These are phyloP conservation scores for Aspergillus sclerotioniger DNA, from an alignment of 495 filamentous ascomycete species.

Conservation along the genomic window DNA sequence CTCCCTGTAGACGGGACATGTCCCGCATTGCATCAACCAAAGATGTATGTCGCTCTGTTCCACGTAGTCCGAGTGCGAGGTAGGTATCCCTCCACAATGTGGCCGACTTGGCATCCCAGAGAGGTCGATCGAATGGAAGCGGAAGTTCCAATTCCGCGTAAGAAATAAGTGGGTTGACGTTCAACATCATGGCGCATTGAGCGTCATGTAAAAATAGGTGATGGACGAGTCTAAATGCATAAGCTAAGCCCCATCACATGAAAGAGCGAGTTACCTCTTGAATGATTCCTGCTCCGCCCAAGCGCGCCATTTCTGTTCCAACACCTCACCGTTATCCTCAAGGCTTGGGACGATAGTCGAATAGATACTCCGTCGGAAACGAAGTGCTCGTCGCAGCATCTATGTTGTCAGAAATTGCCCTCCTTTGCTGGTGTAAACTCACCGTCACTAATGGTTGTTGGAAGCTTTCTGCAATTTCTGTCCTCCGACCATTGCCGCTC, in stretches of 20 bases:
- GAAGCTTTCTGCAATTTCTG: constrained; percentile 66
- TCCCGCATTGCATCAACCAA: constrained; percentile 53
- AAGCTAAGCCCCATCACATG: neutral
- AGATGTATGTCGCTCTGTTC: constrained; percentile 40
- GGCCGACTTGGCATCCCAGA: constrained; percentile 58
- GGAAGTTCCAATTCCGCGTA: constrained; percentile 63
- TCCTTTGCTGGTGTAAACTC: constrained; percentile 16
- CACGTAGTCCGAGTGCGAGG: constrained; percentile 21
- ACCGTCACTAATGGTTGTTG: constrained; percentile 47
- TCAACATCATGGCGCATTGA: constrained; percentile 56
- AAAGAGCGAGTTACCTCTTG: constrained; percentile 42
- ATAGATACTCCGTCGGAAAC: constrained; percentile 43
- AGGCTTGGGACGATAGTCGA: constrained; percentile 37
- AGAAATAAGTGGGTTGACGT: constrained; percentile 56
- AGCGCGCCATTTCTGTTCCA: constrained; percentile 57
- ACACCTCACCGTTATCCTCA: constrained; percentile 43
- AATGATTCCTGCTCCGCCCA: constrained; percentile 58
- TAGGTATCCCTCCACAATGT: constrained; percentile 56
- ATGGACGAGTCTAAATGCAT: constrained; percentile 47
- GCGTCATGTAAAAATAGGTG: constrained; percentile 57
- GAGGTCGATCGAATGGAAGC: constrained; percentile 49
- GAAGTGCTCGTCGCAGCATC: constrained; percentile 42
- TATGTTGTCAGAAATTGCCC: neutral
- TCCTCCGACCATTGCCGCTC: constrained; percentile 66
- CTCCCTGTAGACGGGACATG: constrained; percentile 40